Base-by-base conservation (phyloP, 441 rosid genomes). In the Cnidoscolus chayamansa region DNA sequence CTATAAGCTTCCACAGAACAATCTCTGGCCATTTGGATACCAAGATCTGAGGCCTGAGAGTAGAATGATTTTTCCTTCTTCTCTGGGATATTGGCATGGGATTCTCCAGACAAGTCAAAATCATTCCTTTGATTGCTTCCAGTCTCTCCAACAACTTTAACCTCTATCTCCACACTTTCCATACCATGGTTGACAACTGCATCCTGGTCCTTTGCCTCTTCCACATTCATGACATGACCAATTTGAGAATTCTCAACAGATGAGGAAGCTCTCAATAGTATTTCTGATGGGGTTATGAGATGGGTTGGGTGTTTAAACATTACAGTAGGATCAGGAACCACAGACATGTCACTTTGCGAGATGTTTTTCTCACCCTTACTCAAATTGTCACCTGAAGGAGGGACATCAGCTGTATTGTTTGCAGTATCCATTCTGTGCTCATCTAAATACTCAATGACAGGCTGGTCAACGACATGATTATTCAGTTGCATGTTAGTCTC, bases 281-380 rank as follows among this genome's bases (percentile, higher is more conserved):
- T 83, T 80, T 95, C 97, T 6, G 96, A 87, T 16, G 97, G 98
- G 73, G 98, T 91, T 74, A 95, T 81, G 68, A 92, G 84, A 84
- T 90, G 99, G 67, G 98, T 89, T 66, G 97, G 97, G 70, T 78
- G 97, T 79, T 86, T 89, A 78, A 85, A 92, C 68, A 77, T 72
- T 17, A 77, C 67, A 74, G 89, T 81, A 61, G 82, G 82, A 77
- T 83, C 84, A 66, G 79, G 81, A 47, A 80, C 77, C 25, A 62
- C 77, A 32, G 90, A 77, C 45, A 67, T 78, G 73, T 88, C 88
- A 80, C 79, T 83, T 75, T 82, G 77, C 37, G 80, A 76, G 63
- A 80, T 68, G 58, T 80, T 88, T 72, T 78, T 84, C 62, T 86
- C 86, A 64, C 86, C 84, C 58, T 81, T 87, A 74, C 76, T 81